Base-by-base conservation (phyloP, 768 basidiomycete genomes). In the Naganishia randhawae region DNA sequence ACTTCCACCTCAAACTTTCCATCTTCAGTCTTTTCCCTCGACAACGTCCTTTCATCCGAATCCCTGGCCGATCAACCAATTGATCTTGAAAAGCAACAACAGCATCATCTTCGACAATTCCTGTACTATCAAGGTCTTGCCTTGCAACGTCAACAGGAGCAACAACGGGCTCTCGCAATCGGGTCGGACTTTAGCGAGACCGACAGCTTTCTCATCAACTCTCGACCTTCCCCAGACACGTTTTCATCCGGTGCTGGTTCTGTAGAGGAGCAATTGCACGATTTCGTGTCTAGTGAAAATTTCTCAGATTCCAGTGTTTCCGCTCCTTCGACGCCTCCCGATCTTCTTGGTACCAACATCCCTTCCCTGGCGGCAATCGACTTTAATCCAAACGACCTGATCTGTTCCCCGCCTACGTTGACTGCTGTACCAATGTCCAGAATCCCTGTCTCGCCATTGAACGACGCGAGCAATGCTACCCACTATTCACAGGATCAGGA, bases 71-170 rank as follows among this genome's bases (percentile, higher is more conserved):
- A 61, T 25, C 41, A 27, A 13, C 35, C 37, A 17, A 4, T n/a
- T 17, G 67, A 68, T 48, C 57, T 68, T 19, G 67, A 68, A 48
- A 63, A 61, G 27, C 67, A 68, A 39, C 67, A 68, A 29, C 67
- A 63, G 27, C 57, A 62, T 32, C 67, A 68, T 41, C 57, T 68
- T 11, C 57, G 35, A 1, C 67, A 68, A 25, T 68, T 68, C 41
- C 32, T 68, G 22, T 68, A 68, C 25, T 68, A 33, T 33, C 67
- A 68, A 27, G 31, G 35, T 22, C 48, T 68, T 3, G 67, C 67
- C 25, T 22, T 68, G 31, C 32, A 68, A 32, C 55, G 57, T 16
- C 67, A 68, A 22, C 29, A 67, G 33, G 32, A 55, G 19, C 54
- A 55, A 22, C 54, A 35, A 33, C 54, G 54, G 35, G 25, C 11